Base-by-base conservation (phyloP, 2,329 filamentous ascomycete genomes). In the Alternaria burnsii region DNA sequence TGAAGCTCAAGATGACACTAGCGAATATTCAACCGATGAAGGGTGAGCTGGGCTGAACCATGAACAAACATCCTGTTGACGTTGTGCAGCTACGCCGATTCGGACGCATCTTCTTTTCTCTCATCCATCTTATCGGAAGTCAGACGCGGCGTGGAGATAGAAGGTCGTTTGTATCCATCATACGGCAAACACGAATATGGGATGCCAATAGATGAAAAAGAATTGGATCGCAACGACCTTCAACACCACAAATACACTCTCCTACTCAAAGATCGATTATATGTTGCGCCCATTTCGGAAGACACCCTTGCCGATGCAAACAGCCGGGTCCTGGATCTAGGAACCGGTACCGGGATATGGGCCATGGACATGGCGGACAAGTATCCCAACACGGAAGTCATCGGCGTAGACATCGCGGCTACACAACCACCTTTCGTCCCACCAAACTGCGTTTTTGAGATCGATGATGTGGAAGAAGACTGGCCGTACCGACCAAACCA, bases 351-450 rank as follows among this genome's bases (percentile, higher is more conserved):
- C 6, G 69, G 68, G 10, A 70, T 71, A 24, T 71, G 68, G 68
- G 68, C 66, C 12, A 68, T 71, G 30, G 70, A 70, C 32, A 69
- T 71, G 64, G 69, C 66, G 3, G 69, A 72, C 55, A 66, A 61
- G 26, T 70, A 63, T 46, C 60, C 66, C 2, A 55, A 44, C 14
- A 53, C 63, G 2, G 56, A 71, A 36, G 36, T 70, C 4, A 42
- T 64, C 3, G 68, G 68, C 7, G 80, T 77, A 12, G 79, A 80
- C 54, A 73, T 81, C 14, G 75, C 71, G 38, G 76, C 78, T 7
- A 74, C 78, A 5, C 76, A 78, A 51, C 77, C 77, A 1, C 48
- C 54, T 22, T 82, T 83, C 30, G 70, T 76, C 5, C 78, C 78
- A 0, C 74, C 76, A 16, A 80, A 79, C 54, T 73, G 72, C 47